Percentiles rank a stretch among this genome's conserved stretches.
Conservation (phyloP, 768 basidiomycete genomes). For the Termitomyces sp. region DNA sequence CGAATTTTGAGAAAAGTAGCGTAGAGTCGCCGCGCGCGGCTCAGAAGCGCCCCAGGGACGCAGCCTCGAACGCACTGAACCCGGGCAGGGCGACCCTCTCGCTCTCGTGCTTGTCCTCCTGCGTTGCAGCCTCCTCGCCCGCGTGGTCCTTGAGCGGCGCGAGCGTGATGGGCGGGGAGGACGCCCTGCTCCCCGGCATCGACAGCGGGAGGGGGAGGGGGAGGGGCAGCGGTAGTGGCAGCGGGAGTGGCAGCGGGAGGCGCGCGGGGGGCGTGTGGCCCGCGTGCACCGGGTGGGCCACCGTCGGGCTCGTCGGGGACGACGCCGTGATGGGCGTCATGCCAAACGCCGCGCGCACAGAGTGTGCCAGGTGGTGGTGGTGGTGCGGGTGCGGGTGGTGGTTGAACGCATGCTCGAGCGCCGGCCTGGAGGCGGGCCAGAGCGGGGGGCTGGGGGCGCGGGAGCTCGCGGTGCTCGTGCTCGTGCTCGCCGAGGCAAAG, state of each 20-base stretch:
- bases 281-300: no score
- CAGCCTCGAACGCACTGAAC: constrained; percentile 62
- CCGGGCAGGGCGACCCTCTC: constrained; percentile 50
- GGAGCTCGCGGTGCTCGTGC: constrained; percentile 49
- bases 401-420: constrained; percentile 24
- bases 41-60: constrained; percentile 16
- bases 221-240: constrained; percentile 14
- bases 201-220: constrained; percentile 41
- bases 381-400: constrained; percentile 48
- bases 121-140: no score
- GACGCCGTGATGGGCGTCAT: constrained; percentile 74
- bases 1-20: no score
- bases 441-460: constrained; percentile 65
- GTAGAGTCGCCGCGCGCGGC: no score
- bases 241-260: neutral
- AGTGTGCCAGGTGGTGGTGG: constrained; percentile 74
- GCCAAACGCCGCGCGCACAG: constrained; percentile 82
- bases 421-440: constrained; percentile 30
- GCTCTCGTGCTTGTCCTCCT: neutral
- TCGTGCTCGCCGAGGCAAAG: constrained; percentile 29
- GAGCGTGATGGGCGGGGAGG: constrained; percentile 66
- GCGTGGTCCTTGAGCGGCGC: constrained; percentile 34
- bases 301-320: no score
- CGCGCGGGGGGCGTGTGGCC: no score
- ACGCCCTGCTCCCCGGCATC: constrained; percentile 56